phyloP scores from a whole-genome alignment of 805 yeast species.

The Zygosaccharomyces gambellarensis region DNA sequence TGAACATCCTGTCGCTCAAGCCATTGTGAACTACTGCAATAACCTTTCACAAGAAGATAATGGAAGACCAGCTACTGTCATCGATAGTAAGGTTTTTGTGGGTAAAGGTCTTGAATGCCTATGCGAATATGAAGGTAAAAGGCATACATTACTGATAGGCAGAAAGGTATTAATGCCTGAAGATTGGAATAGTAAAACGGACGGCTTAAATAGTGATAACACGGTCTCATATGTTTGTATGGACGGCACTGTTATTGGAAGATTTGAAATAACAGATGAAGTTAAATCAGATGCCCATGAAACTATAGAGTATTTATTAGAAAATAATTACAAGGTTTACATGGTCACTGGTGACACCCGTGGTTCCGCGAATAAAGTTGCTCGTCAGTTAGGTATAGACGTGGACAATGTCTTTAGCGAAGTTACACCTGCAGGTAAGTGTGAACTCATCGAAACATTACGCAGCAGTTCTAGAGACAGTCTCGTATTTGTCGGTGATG shows the following conservation, averaged over 20 bases:
- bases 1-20: constrained; percentile 86
- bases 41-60: constrained; percentile 1
- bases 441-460: constrained; percentile 55
- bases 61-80: constrained; percentile 11
- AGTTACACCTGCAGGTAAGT: constrained; percentile 73
- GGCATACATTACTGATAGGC: constrained; percentile 48
- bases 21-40: constrained; percentile 46
- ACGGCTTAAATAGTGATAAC: constrained; percentile 32
- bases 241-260: constrained; percentile 56
- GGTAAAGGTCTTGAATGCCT: constrained; percentile 37
- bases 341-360: constrained; percentile 87
- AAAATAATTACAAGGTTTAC: constrained; percentile 58
- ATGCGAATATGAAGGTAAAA: constrained; percentile 18
- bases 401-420: constrained; percentile 63
- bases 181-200: constrained; percentile 9
- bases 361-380: constrained; percentile 59
- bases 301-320: constrained; percentile 51
- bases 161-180: constrained; percentile 39
- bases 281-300: constrained; percentile 60
- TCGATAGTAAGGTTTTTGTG: constrained; percentile 30
- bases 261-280: constrained; percentile 60
- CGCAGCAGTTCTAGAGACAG: constrained; percentile 38
- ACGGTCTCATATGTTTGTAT: constrained; percentile 57
- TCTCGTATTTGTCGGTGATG: constrained; percentile 94
- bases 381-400: constrained; percentile 62